Evolutionary conservation across 2,329 filamentous ascomycete genomes (phyloP), one percentile per base, ranked within the genome.

Genomic region (Arthrobotrys musiformis): DNA sequence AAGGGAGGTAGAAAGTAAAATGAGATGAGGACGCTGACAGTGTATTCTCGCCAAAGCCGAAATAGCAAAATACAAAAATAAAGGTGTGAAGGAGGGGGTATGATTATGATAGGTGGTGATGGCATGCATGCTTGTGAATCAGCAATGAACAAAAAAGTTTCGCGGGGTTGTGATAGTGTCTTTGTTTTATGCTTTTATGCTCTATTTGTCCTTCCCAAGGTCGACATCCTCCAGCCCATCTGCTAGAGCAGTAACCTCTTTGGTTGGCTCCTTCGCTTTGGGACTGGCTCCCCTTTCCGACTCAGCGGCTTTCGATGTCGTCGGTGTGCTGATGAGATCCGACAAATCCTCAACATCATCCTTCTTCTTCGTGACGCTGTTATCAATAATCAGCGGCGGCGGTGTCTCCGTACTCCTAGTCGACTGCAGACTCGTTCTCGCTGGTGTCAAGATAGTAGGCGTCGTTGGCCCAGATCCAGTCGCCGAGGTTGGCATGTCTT

Each of bases 381-480:
- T 80, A 30, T 78, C 73, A 37, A 78, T 79, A 52, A 72, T 78
- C 15, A 79, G 37, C 13, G 78, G 63, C 11, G 74, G 66, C 24
- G 70, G 66, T 62, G 61, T 79, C 26, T 58, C 78, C 70, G 54
- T 76, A 60, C 60, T 78, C 30, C 81, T 83, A 64, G 81, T 82
- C 74, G 81, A 82, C 15, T 81, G 80, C 78, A 62, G 79, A 82
- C n/a, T 84, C 84, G 7, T 83, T 79, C 40, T 84, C 82, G 67
- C 85, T 83, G 75, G 85, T 81, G 60, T 85, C 60, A 80, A 85
- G 84, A 78, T 84, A 1, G 69, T 52, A 35, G 75, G 66, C 22
- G 73, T 76, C 15, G 33, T 60, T 9, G 82, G 82, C 46, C 82
- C 81, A 17, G 77, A 62, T n/a, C 79, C 80, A 35, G 81, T 75